Percentiles rank a stretch among this genome's conserved stretches.
These are phyloP conservation scores for Colletotrichum echinochloae DNA, from an alignment of 2,329 filamentous ascomycete species.

Conservation along the genomic window DNA sequence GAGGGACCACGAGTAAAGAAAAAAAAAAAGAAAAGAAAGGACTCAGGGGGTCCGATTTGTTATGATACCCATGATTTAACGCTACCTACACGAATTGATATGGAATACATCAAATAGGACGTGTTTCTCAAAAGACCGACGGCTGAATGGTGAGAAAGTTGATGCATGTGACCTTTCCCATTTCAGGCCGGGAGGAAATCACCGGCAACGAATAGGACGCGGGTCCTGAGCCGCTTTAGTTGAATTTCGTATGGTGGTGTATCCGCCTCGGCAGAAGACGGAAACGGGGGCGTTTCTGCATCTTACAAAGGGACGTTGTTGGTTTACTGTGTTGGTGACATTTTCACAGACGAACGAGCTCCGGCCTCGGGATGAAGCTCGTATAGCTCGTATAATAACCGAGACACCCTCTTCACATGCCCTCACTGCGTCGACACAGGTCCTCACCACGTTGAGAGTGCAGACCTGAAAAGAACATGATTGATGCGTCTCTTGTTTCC, in stretches of 20 bases:
- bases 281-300: slow-evolving; percentile 55
- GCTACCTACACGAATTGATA: neutral
- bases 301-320: slow-evolving; percentile 58
- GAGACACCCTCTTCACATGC: too few relatives aligned
- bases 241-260: neutral
- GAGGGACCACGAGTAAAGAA: slow-evolving; percentile 4
- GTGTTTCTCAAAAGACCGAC: neutral
- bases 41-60: too few relatives aligned
- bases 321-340: slow-evolving; percentile 50
- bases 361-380: neutral
- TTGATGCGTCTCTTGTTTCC: neutral
- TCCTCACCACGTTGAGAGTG: too few relatives aligned
- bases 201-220: neutral
- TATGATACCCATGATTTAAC: neutral
- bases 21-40: too few relatives aligned
- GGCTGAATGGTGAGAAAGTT: neutral
- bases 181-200: too few relatives aligned
- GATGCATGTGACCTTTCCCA: neutral
- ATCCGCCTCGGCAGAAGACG: neutral
- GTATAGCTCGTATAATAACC: neutral
- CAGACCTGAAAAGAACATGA: too few relatives aligned
- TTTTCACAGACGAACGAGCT: slow-evolving; percentile 44
- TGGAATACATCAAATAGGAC: neutral
- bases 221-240: neutral
- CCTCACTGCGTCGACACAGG: too few relatives aligned